Base-by-base conservation (phyloP, 2,329 filamentous ascomycete species). In the Penicillium glabrum region DNA sequence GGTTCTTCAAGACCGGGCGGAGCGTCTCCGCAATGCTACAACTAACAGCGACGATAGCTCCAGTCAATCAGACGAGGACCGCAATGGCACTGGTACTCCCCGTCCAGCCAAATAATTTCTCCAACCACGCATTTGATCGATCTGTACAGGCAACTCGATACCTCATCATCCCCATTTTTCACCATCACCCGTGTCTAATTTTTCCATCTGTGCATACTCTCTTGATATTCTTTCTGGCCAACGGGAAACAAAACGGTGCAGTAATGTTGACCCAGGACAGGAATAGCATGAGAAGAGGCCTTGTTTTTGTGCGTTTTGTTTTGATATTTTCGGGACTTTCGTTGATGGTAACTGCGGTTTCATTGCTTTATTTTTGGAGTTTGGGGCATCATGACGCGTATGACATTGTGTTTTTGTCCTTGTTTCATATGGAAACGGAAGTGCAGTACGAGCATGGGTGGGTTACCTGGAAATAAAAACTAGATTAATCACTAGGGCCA, bases 91-190 rank as follows among this genome's bases (percentile, higher is more conserved):
- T 11, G 19, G 19, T 49, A 62, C 53, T 11, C 43, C 45, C 39
- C 64, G 59, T 48, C 50, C 59, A 27, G 54, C 57, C 47, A 54
- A 64, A 35, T 62, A n/a, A 95, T 26, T n/a, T 39, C 24, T 9
- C 26, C 39, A 26, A 26, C 5, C 26, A 41, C 7, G 11, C 31
- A 27, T 29, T 41, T 46, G 39, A 44, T 47, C 47, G 27, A 31
- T 51, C 44, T 52, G 53, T 58, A 58, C 53, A 56, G 51, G 39
- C 56, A 96, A 91, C 96, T 91, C 4, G 82, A 96, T 59, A 96
- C 90, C 91, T 96, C 78, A 84, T 96, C 52, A 27, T 23, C 19
- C 9, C 29, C 23, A 35, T 27, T n/a, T 89, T 89, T 46, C 13
- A 37, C 29, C 23, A 10, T 16, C 49, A 95, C 91, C 2, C 90